Conservation (phyloP, 495 filamentous ascomycete species). For the Penicillium simplicissimum region DNA sequence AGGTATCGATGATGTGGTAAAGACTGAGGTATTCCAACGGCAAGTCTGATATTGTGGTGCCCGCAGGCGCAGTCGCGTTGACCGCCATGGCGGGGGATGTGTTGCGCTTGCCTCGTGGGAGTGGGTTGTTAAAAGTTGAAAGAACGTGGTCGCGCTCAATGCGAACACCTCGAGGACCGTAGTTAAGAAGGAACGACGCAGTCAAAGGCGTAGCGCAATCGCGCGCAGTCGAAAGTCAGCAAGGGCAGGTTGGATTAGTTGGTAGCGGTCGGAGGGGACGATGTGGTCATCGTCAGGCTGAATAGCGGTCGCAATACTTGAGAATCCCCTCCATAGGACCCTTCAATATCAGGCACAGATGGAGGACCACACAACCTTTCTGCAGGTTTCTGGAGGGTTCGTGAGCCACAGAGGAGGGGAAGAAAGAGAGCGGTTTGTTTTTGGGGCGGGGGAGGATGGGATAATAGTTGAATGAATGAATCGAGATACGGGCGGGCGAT, state of each 20-base stretch:
- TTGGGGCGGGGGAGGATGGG: slow-evolving; percentile 23
- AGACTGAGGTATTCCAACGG: slow-evolving; percentile 75
- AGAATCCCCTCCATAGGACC: slow-evolving; percentile 27
- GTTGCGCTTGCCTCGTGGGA: slow-evolving; percentile 19
- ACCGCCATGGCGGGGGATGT: slow-evolving; percentile 39
- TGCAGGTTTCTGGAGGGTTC: slow-evolving; percentile 10
- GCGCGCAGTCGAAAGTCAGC: slow-evolving; percentile 6
- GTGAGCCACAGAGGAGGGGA: slow-evolving; percentile 8
- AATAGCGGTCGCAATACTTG: slow-evolving; percentile 18
- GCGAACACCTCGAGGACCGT: neutral
- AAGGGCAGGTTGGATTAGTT: neutral
- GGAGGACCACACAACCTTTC: slow-evolving; percentile 4
- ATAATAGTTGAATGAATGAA: slow-evolving; percentile 10
- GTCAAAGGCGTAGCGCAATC: slow-evolving; percentile 10
- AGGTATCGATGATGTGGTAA: slow-evolving; percentile 77
- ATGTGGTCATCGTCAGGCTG: slow-evolving; percentile 10
- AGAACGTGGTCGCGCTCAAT: neutral
- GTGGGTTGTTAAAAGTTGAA: neutral
- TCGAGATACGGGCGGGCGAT: slow-evolving; percentile 25
- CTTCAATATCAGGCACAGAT: slow-evolving; percentile 2
- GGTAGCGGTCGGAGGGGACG: slow-evolving; percentile 2
- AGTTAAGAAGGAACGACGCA: slow-evolving; percentile 14
- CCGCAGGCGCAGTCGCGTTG: slow-evolving; percentile 23
- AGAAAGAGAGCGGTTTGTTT: slow-evolving; percentile 25
- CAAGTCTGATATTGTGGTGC: slow-evolving; percentile 48